Percentiles rank a stretch among this genome's conserved stretches.
phyloP scores from a whole-genome alignment of 1,139 yeast species.

The Geotrichum fermentans region DNA sequence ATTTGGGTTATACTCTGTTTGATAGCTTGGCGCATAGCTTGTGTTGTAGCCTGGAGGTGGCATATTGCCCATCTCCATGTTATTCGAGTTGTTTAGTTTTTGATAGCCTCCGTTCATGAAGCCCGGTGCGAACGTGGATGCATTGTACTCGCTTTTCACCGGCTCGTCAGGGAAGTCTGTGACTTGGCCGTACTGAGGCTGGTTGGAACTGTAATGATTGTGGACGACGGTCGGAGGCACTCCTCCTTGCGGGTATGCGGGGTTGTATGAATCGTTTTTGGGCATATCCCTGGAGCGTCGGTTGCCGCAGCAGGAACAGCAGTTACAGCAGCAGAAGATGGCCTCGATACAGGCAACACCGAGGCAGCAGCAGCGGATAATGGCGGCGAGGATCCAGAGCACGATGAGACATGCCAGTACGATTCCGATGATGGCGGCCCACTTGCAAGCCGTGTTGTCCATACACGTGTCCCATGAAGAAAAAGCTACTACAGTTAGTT shows the following conservation, averaged over 20 bases:
- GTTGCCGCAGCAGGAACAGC: constrained; percentile 16
- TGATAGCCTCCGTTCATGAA: constrained; percentile 10
- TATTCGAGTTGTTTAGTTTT: constrained; percentile 6
- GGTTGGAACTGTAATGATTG: constrained; percentile 13
- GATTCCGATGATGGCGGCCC: constrained; percentile 72
- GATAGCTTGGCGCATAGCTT: neutral
- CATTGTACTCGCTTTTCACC: neutral
- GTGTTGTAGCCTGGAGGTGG: neutral
- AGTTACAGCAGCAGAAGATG: constrained; percentile 41
- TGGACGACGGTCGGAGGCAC: constrained; percentile 8
- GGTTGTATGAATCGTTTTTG: constrained; percentile 9
- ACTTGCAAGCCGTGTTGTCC: constrained; percentile 70
- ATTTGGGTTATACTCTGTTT: constrained; percentile 16
- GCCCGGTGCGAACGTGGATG: neutral
- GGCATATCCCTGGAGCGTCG: neutral
- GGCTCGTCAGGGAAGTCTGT: constrained; percentile 1
- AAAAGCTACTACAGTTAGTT: constrained; percentile 40
- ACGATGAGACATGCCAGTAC: constrained; percentile 45
- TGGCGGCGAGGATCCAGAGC: constrained; percentile 41
- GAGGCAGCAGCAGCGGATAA: constrained; percentile 41
- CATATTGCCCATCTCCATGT: constrained; percentile 11
- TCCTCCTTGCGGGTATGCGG: neutral
- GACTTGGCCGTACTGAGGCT: constrained; percentile 3
- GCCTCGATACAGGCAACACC: constrained; percentile 42
- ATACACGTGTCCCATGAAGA: constrained; percentile 73